phyloP scores from a whole-genome alignment of 495 filamentous ascomycete genomes.

The Podospora pseudoanserina region DNA sequence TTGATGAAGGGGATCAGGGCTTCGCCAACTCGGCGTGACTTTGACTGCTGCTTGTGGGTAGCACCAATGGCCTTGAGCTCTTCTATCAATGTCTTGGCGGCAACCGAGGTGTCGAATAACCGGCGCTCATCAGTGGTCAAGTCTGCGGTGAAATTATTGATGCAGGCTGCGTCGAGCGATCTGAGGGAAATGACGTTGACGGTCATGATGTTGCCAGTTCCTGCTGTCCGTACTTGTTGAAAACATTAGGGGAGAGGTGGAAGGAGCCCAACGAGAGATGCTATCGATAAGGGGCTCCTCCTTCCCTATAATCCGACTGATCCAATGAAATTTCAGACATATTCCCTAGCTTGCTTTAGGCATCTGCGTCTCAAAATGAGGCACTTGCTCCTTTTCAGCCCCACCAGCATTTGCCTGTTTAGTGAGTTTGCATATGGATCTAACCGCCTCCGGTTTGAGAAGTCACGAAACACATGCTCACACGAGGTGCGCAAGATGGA shows the following conservation, averaged over 20 bases:
- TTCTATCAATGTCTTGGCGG: neutral
- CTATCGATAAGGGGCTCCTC: neutral
- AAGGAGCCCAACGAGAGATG: neutral
- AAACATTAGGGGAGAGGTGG: neutral
- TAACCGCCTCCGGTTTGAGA: too few species aligned
- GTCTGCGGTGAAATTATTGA: neutral
- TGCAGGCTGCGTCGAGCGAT: neutral
- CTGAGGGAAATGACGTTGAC: neutral
- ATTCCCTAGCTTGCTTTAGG: too few species aligned
- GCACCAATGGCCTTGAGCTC: neutral
- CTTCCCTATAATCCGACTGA: neutral
- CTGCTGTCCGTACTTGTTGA: neutral
- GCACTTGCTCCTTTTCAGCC: neutral
- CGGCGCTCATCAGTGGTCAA: neutral
- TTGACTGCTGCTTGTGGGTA: slow-evolving; percentile 3
- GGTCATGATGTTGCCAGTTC: neutral
- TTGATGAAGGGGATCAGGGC: slow-evolving; percentile 13
- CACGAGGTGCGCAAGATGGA: too few species aligned
- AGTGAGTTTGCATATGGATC: neutral
- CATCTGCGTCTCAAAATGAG: too few species aligned
- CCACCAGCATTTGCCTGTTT: neutral
- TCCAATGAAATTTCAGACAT: neutral
- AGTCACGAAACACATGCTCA: too few species aligned
- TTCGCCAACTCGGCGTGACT: slow-evolving; percentile 7
- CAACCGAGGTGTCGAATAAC: neutral